A percentile compares a stretch with the other conserved stretches of the same genome.
phyloP scores from a whole-genome alignment of 2,329 filamentous ascomycete genomes.

The Cyclaneusma minus region DNA sequence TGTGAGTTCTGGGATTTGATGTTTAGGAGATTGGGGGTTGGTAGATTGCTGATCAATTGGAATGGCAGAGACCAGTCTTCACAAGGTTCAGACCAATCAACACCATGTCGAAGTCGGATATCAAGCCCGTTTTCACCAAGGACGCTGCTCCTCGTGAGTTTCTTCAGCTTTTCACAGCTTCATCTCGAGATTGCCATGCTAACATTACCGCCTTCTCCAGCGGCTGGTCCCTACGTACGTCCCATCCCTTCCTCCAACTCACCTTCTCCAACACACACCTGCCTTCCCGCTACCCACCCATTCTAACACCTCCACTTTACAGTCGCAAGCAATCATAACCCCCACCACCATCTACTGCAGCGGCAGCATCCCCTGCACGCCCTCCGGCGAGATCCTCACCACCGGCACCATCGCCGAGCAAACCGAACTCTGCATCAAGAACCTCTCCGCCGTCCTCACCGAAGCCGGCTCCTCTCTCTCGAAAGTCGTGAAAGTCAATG shows the following conservation, averaged over 20 bases:
- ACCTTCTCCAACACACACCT: constrained; percentile 1
- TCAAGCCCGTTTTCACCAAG: constrained; percentile 17
- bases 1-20: too few relatives aligned
- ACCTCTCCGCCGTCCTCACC: constrained; percentile 72
- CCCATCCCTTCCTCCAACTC: constrained; percentile 1
- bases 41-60: too few relatives aligned
- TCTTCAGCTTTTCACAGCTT: constrained; percentile 1
- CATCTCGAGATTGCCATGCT: constrained; percentile 1
- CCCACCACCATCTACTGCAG: constrained; percentile 51
- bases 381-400: constrained; percentile 16
- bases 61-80: too few relatives aligned
- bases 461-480: constrained; percentile 65
- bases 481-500: constrained; percentile 82
- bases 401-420: constrained; percentile 48
- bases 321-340: constrained; percentile 53
- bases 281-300: constrained; percentile 3
- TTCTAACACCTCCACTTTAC: constrained; percentile 5
- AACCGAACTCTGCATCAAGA: constrained; percentile 54
- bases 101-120: constrained; percentile 19
- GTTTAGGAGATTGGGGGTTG: too few relatives aligned
- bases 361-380: constrained; percentile 26
- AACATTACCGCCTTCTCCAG: constrained; percentile 8
- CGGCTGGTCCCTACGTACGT: constrained; percentile 14
- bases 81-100: constrained; percentile 1
- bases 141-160: constrained; percentile 19